phyloP scores from a whole-genome alignment of 768 basidiomycete species.

The Termitomyces sp. region DNA sequence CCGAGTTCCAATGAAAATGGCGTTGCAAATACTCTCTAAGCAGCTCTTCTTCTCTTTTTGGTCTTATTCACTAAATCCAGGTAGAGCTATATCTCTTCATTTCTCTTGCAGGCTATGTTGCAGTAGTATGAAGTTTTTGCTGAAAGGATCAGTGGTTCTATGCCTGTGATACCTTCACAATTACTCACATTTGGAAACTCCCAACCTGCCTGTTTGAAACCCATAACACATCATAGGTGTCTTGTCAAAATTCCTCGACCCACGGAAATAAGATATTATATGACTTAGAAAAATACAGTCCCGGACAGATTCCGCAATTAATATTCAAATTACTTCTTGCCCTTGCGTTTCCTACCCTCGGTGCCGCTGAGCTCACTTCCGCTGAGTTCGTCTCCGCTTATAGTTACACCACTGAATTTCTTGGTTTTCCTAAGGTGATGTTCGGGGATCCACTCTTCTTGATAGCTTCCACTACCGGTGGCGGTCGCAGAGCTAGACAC shows the following conservation, averaged over 20 bases:
- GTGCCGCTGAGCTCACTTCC: constrained; percentile 59
- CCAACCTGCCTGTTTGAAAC: too few relatives aligned
- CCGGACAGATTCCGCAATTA: constrained; percentile 4
- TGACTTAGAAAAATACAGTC: constrained; percentile 2
- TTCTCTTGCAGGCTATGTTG: too few relatives aligned
- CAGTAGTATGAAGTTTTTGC: too few relatives aligned
- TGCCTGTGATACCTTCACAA: too few relatives aligned
- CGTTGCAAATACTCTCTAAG: too few relatives aligned
- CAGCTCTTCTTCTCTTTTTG: too few relatives aligned
- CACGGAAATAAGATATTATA: background rate
- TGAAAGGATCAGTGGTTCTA: too few relatives aligned
- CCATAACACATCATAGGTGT: too few relatives aligned
- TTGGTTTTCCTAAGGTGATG: constrained; percentile 74
- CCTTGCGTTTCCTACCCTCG: constrained; percentile 55
- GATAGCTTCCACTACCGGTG: constrained; percentile 64
- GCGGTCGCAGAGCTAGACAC: constrained; percentile 57
- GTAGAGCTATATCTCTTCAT: too few relatives aligned
- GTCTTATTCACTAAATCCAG: too few relatives aligned
- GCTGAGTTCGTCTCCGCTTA: constrained; percentile 61
- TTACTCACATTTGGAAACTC: too few relatives aligned
- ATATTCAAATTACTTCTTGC: constrained; percentile 29
- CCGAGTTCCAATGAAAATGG: too few relatives aligned
- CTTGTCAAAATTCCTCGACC: background rate
- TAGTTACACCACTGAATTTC: constrained; percentile 34
- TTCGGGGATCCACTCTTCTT: constrained; percentile 92